These are phyloP conservation scores for Esteya vermicola DNA, from an alignment of 2,329 filamentous ascomycete genomes.

Conservation along the genomic window DNA sequence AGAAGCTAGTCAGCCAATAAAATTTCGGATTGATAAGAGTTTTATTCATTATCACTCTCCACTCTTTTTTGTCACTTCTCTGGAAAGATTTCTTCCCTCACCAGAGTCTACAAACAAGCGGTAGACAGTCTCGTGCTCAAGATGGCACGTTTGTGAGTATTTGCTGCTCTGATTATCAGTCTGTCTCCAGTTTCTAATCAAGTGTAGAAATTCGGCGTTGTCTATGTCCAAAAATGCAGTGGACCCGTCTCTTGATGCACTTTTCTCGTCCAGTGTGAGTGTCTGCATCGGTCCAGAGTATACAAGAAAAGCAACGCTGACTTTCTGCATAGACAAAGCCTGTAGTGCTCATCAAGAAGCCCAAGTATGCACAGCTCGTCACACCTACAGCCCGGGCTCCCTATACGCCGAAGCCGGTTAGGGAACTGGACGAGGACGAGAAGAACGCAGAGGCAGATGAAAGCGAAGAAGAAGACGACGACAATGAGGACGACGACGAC, in stretches of 20 bases:
- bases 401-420: constrained; percentile 1
- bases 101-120: no score
- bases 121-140: no score
- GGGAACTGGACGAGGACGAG: constrained; percentile 5
- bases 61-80: constrained; percentile 1
- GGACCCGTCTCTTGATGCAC: constrained; percentile 53
- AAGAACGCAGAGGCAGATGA: constrained; percentile 1
- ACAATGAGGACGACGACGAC: constrained; percentile 16
- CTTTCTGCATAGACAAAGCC: constrained; percentile 30
- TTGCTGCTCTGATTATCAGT: neutral
- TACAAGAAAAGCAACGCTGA: neutral
- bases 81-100: neutral
- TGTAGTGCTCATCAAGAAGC: constrained; percentile 28
- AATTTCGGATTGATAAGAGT: neutral
- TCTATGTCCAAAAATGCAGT: constrained; percentile 38
- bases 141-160: constrained; percentile 2
- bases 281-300: constrained; percentile 24
- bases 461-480: constrained; percentile 13
- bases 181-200: neutral
- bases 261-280: constrained; percentile 57
- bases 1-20: neutral
- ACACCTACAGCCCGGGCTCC: constrained; percentile 1
- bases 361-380: constrained; percentile 24
- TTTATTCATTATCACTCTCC: neutral
- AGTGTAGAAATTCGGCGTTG: constrained; percentile 15